Evolutionary conservation across 805 yeast genomes (phyloP), one percentile per base, ranked within the genome.

Genomic region (Ogataea pilisensis): DNA sequence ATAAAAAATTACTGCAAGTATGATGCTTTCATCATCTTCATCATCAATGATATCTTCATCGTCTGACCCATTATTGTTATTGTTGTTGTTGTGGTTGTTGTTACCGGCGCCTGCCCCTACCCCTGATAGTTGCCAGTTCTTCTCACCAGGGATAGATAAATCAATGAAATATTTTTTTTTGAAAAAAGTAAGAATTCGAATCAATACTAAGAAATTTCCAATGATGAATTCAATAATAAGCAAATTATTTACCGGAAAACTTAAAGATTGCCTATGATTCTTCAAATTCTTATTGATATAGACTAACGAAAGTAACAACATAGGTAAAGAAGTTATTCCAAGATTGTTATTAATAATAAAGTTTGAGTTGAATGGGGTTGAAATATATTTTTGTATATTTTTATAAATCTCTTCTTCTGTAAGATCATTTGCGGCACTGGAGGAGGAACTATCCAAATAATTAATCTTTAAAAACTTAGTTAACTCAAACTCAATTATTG

Each of bases 241-340:
- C 30, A 62, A 38, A 34, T 64, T 65, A 43, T 59, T 60, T n/a
- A 48, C 41, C 3, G 67, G 66, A 31, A 65, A 52, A 25, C 57
- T 53, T 19, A 65, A 50, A 31, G 60, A 57, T 11, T 54, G 49
- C 20, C 57, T 54, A 22, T 56, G 47, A 22, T 53, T 53, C n/a
- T 63, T 50, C 39, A 68, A 42, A 27, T 49, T 46, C 11, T 50
- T 49, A 28, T 60, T 54, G 16, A 46, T 44, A 22, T 53, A 50
- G n/a, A 57, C 47, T 41, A 69, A 34, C 30, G 64, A 43, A 45
- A 58, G 44, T 49, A 74, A 67, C 8, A 76, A 52, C 26, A 76
- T 48, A 0, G 83, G 82, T 43, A 73, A 65, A 8, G 74, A 58
- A 12, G 76, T 63, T 20, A 76, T 64, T 1, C 80, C 80, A 38